Base-by-base conservation (phyloP, 1,139 yeast genomes). In the Geotrichum cucujoidarum region DNA sequence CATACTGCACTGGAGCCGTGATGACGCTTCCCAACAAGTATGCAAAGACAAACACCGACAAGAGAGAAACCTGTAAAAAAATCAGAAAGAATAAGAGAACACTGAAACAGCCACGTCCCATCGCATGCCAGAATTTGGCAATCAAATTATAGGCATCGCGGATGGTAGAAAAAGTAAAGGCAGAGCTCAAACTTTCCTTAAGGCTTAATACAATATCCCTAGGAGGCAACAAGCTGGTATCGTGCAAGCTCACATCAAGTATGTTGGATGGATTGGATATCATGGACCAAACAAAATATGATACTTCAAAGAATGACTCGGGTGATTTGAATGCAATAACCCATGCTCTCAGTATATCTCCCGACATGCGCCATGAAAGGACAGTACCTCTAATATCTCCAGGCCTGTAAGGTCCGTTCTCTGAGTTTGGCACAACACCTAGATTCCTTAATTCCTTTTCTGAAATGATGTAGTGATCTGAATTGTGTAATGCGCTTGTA, bases 351-450 rank as follows among this genome's bases (percentile, higher is more conserved):
- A 60, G 43, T 16, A 60, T 45, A 24, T 60, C 63, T 11, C 60
- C 51, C 7, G 64, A 55, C 64, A 60, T 60, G 48, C 54, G 48
- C 65, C 65, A 61, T 1, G 64, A 60, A 33, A 60, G 46, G 4
- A 57, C 54, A 2, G 61, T 56, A 4, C 63, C 63, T n/a, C 53
- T 47, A 16, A 60, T 56, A 16, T 58, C 44, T 5, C 40, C 44
- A n/a, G 48, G 48, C 4, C 48, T 31, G 21, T 6, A 7, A 16
- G 48, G 48, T 10, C 48, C 48, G 1, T 14, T 29, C 16, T 29
- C 20, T 22, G 8, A 17, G 11, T 18, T 24, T 4, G 17, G 16
- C 2, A 27, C 31, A 33, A n/a, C 27, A 21, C 43, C 44, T 27
- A 45, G 18, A 17, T 20, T 38, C n/a, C 40, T 41, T 22, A 45